Evolutionary conservation across 768 basidiomycete genomes (phyloP).

Genomic region (Rossbeevera mucosa): DNA sequence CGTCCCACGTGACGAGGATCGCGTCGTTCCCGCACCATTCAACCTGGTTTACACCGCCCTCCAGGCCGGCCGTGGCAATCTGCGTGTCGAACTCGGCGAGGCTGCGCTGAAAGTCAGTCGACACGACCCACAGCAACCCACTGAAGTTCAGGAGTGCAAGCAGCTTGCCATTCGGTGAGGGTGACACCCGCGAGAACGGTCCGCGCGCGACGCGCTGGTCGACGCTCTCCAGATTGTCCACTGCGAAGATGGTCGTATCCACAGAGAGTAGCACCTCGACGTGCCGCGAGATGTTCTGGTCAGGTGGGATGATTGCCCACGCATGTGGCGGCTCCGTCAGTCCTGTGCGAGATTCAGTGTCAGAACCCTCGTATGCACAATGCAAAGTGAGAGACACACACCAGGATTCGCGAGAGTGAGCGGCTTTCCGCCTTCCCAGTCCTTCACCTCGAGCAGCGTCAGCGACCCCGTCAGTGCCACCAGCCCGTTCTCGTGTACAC

Average conservation of each 20-base stretch:
- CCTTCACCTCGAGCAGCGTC: conserved; percentile 79
- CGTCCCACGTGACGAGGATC: conserved; percentile 80
- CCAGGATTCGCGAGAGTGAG: conserved; percentile 70
- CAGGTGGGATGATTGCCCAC: conserved; percentile 89
- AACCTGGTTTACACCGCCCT: conserved; percentile 62
- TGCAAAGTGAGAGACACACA: conserved; percentile 40
- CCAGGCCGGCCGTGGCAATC: conserved; percentile 48
- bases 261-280: conserved; percentile 85
- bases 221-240: conserved; percentile 84
- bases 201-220: conserved; percentile 88
- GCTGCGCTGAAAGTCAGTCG: conserved; percentile 84
- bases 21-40: conserved; percentile 98
- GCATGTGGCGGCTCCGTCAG: conserved; percentile 74
- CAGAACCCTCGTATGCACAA: conserved; percentile 4
- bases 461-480: conserved; percentile 79
- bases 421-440: conserved; percentile 78
- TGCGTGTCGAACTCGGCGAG: conserved; percentile 83
- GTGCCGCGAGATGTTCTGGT: conserved; percentile 83
- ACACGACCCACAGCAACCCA: conserved; percentile 88
- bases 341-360: conserved; percentile 38
- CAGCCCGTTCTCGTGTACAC: conserved; percentile 81
- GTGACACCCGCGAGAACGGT: conserved; percentile 81
- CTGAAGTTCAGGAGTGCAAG: conserved; percentile 75
- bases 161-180: conserved; percentile 92
- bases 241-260: conserved; percentile 71